Conservation (phyloP, 2,329 filamentous ascomycete species). For the Pseudogymnoascus sp. region DNA sequence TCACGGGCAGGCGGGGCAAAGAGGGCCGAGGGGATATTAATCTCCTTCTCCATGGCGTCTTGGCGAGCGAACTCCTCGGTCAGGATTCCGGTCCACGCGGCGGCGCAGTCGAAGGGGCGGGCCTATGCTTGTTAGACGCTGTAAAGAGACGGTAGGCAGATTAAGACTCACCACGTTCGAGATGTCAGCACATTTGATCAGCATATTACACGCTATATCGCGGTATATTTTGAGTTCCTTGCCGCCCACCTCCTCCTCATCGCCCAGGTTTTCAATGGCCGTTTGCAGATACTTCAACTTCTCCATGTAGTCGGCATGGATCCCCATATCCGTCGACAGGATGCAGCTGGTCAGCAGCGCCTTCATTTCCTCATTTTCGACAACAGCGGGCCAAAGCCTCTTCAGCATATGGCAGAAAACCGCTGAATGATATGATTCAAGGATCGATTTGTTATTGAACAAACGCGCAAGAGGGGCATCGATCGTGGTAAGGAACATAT, state of each 20-base stretch:
- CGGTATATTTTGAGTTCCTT: slow-evolving; percentile 68
- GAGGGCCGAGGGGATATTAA: slow-evolving; percentile 79
- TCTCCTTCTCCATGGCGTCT: slow-evolving; percentile 79
- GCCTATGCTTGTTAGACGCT: slow-evolving; percentile 45
- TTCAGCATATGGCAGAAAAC: slow-evolving; percentile 94
- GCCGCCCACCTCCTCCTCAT: slow-evolving; percentile 37
- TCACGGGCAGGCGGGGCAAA: slow-evolving; percentile 81
- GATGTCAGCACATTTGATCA: slow-evolving; percentile 98
- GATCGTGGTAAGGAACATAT: slow-evolving; percentile 84
- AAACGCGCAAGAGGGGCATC: slow-evolving; percentile 90
- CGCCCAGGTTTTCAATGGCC: slow-evolving; percentile 59
- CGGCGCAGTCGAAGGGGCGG: slow-evolving; percentile 70
- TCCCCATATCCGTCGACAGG: slow-evolving; percentile 90
- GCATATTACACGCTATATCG: slow-evolving; percentile 73
- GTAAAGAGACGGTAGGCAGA: background rate
- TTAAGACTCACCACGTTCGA: slow-evolving; percentile 77
- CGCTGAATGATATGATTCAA: slow-evolving; percentile 96
- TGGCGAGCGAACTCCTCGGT: slow-evolving; percentile 93
- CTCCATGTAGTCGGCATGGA: slow-evolving; percentile 96
- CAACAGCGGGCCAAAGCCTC: slow-evolving; percentile 79
- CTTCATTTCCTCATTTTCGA: slow-evolving; percentile 70
- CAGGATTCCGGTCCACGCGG: slow-evolving; percentile 87
- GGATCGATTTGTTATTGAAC: slow-evolving; percentile 92
- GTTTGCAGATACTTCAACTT: slow-evolving; percentile 73
- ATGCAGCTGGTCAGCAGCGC: slow-evolving; percentile 97